phyloP scores from a whole-genome alignment of 345 rosid species.

The Salix udensis region DNA sequence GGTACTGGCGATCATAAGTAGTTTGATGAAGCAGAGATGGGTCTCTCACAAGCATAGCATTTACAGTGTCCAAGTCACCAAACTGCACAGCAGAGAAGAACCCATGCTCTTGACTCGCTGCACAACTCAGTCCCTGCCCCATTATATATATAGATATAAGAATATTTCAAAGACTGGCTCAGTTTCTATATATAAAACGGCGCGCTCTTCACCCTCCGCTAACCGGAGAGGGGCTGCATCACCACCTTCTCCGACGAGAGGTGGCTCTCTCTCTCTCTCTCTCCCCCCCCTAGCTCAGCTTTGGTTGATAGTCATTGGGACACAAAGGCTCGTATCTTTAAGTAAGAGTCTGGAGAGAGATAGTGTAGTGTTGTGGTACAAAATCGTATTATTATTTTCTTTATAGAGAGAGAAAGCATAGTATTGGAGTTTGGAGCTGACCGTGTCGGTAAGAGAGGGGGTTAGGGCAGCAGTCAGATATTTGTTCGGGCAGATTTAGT shows the following conservation, averaged over 20 bases:
- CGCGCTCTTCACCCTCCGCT: constrained; percentile 12
- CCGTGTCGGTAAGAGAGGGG: constrained; percentile 16
- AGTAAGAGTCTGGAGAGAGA: constrained; percentile 10
- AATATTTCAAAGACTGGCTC: not conserved
- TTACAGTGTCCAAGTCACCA: constrained; percentile 55
- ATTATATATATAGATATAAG: constrained; percentile 24
- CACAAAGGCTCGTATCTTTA: constrained; percentile 11
- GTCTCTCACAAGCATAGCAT: constrained; percentile 46
- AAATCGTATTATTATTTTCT: not conserved
- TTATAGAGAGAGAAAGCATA: constrained; percentile 17
- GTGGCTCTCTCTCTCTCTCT: not conserved
- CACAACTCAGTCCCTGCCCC: constrained; percentile 97
- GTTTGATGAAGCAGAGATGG: constrained; percentile 51
- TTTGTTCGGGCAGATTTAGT: constrained; percentile 24
- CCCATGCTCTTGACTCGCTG: constrained; percentile 57
- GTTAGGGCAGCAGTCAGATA: constrained; percentile 26
- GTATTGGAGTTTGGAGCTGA: constrained; percentile 39
- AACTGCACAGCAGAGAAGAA: constrained; percentile 70
- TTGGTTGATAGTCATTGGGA: not conserved
- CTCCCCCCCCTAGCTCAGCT: not conserved
- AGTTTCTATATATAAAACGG: not conserved
- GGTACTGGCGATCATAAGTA: constrained; percentile 82
- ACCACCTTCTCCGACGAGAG: constrained; percentile 28
- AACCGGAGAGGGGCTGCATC: constrained; percentile 16
- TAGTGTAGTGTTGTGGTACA: not conserved